Conservation (phyloP, 2,329 filamentous ascomycete species). For the Triangularia setosa region DNA sequence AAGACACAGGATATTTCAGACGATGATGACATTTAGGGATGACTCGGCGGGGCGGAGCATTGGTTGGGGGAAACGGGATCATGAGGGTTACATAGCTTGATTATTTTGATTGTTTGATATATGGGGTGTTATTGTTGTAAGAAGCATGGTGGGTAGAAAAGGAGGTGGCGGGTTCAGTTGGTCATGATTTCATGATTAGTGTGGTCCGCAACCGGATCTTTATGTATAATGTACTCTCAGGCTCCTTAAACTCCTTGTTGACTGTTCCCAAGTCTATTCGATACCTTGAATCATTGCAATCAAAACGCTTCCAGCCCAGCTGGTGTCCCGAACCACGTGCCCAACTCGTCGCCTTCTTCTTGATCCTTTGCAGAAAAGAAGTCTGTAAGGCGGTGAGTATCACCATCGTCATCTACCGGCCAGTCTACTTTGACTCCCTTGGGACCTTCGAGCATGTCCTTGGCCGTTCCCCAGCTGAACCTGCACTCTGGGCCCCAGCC, state of each 20-base stretch:
- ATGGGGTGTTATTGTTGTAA: slow-evolving; percentile 1
- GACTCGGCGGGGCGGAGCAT: neutral
- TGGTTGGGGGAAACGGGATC: neutral
- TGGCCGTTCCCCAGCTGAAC: slow-evolving; percentile 94
- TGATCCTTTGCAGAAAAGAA: slow-evolving; percentile 55
- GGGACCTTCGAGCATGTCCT: slow-evolving; percentile 84
- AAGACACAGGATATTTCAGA: slow-evolving; percentile 36
- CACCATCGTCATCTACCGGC: slow-evolving; percentile 70
- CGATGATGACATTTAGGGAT: slow-evolving; percentile 50
- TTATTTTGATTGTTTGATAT: slow-evolving; percentile 8
- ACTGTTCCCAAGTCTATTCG: neutral
- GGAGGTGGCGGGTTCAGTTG: neutral
- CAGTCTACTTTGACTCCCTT: slow-evolving; percentile 73
- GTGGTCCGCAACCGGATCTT: neutral
- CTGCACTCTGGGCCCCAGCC: slow-evolving; percentile 92
- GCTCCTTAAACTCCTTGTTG: slow-evolving; percentile 13
- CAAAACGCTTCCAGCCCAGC: slow-evolving; percentile 67
- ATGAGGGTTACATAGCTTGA: neutral
- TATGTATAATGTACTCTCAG: neutral
- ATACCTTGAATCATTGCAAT: neutral
- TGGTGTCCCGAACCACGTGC: slow-evolving; percentile 77
- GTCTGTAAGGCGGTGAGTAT: slow-evolving; percentile 67
- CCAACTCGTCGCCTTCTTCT: slow-evolving; percentile 58
- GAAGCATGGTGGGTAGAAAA: neutral
- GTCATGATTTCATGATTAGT: slow-evolving; percentile 17